These are phyloP conservation scores for Pseudocercospora musae DNA, from an alignment of 2,329 filamentous ascomycete genomes.

Conservation along the genomic window DNA sequence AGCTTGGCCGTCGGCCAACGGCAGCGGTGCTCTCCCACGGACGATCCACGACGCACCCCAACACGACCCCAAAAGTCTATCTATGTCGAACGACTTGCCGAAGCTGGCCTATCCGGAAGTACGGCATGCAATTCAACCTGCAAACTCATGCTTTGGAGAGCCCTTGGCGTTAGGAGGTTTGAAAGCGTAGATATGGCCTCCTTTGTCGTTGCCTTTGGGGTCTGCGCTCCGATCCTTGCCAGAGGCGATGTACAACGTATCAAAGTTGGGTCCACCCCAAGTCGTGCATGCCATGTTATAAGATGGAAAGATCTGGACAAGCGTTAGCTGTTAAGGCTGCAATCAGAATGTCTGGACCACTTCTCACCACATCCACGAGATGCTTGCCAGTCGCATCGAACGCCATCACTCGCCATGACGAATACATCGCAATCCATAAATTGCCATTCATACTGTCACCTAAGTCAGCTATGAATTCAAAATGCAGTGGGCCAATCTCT, in stretches of 20 bases:
- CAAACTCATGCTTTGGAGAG: conserved; percentile 1
- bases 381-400: background rate
- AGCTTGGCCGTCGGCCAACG: background rate
- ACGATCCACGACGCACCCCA: background rate
- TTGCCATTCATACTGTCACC: conserved; percentile 2
- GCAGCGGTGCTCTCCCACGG: background rate
- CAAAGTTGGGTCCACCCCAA: conserved; percentile 4
- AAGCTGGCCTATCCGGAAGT: background rate
- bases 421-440: conserved; percentile 8
- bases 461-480: background rate
- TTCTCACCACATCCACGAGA: background rate
- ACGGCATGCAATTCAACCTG: background rate
- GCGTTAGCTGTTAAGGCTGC: background rate
- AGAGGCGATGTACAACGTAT: conserved; percentile 1
- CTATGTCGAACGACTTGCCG: background rate
- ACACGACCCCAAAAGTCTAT: background rate
- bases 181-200: conserved; percentile 1
- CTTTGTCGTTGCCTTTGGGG: conserved; percentile 1
- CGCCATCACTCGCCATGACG: conserved; percentile 5
- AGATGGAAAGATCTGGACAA: background rate
- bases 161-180: conserved; percentile 1
- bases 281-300: conserved; percentile 7
- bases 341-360: background rate
- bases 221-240: background rate
- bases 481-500: background rate